Percentiles rank a stretch among this genome's conserved stretches.
Evolutionary conservation across 108 stramenopile species (phyloP).

Genomic region (Nitzschia putrida): DNA sequence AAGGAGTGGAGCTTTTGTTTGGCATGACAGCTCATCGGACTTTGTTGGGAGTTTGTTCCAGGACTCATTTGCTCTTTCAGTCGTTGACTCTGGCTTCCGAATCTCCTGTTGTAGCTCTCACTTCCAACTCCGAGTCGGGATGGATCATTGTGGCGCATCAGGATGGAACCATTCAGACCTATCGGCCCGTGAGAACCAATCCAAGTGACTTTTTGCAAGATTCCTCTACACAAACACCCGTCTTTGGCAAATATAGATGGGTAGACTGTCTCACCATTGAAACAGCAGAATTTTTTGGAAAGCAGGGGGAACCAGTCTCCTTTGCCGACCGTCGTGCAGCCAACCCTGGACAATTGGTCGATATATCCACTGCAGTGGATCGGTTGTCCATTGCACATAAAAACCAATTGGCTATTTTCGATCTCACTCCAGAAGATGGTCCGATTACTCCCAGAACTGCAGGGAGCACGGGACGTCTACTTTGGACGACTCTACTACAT

Average conservation of each 20-base stretch:
- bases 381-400: conserved; percentile 63
- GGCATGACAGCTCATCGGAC: conserved; percentile 13
- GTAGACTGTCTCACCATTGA: conserved; percentile 23
- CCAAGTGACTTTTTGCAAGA: neutral
- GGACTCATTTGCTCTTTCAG: conserved; percentile 68
- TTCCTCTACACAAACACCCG: neutral
- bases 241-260: conserved; percentile 37
- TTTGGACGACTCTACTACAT: conserved; percentile 75
- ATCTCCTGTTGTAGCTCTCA: conserved; percentile 29
- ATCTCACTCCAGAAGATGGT: conserved; percentile 13
- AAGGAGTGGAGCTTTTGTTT: conserved; percentile 73
- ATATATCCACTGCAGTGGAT: conserved; percentile 43
- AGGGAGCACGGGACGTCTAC: conserved; percentile 24
- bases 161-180: conserved; percentile 43
- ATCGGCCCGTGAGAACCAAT: conserved; percentile 29
- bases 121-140: conserved; percentile 35
- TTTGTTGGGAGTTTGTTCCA: conserved; percentile 54
- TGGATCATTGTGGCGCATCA: conserved; percentile 36
- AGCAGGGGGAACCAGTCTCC: conserved; percentile 11
- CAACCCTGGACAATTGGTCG: conserved; percentile 27
- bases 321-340: conserved; percentile 29
- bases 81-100: conserved; percentile 37
- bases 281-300: conserved; percentile 22
- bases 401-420: conserved; percentile 72
- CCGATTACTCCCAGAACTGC: neutral